These are phyloP conservation scores for Candida ortonii DNA, from an alignment of 805 yeast species.

Conservation along the genomic window DNA sequence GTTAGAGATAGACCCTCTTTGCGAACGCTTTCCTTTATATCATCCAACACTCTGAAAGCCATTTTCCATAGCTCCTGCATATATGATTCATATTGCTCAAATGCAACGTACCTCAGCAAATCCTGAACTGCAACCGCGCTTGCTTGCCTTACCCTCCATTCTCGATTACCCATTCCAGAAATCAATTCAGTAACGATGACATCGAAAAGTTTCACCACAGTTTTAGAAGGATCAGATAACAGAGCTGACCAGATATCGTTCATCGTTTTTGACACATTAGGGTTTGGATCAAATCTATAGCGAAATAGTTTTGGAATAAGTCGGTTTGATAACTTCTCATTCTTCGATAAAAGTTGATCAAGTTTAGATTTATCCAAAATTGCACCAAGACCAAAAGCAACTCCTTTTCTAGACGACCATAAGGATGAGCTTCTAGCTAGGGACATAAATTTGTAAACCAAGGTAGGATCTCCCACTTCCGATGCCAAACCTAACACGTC, in stretches of 20 bases:
- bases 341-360: slow-evolving; percentile 54
- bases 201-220: slow-evolving; percentile 52
- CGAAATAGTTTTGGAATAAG: slow-evolving; percentile 81
- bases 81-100: slow-evolving; percentile 47
- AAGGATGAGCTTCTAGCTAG: slow-evolving; percentile 80
- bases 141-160: slow-evolving; percentile 94
- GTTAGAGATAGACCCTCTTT: slow-evolving; percentile 73
- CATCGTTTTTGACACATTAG: slow-evolving; percentile 77
- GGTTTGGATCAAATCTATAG: slow-evolving; percentile 80
- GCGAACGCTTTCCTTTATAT: slow-evolving; percentile 90
- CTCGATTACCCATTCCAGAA: slow-evolving; percentile 68
- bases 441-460: slow-evolving; percentile 93
- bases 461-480: slow-evolving; percentile 92
- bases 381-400: slow-evolving; percentile 89
- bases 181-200: slow-evolving; percentile 64
- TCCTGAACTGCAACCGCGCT: slow-evolving; percentile 70
- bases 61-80: slow-evolving; percentile 78
- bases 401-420: slow-evolving; percentile 92
- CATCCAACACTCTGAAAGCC: slow-evolving; percentile 89
- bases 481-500: slow-evolving; percentile 86
- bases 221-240: slow-evolving; percentile 51
- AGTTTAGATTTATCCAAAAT: slow-evolving; percentile 76
- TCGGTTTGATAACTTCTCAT: slow-evolving; percentile 51
- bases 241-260: slow-evolving; percentile 80
- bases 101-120: slow-evolving; percentile 58